phyloP scores from a whole-genome alignment of 2,329 filamentous ascomycete genomes.

The Neonectria neomacrospora region DNA sequence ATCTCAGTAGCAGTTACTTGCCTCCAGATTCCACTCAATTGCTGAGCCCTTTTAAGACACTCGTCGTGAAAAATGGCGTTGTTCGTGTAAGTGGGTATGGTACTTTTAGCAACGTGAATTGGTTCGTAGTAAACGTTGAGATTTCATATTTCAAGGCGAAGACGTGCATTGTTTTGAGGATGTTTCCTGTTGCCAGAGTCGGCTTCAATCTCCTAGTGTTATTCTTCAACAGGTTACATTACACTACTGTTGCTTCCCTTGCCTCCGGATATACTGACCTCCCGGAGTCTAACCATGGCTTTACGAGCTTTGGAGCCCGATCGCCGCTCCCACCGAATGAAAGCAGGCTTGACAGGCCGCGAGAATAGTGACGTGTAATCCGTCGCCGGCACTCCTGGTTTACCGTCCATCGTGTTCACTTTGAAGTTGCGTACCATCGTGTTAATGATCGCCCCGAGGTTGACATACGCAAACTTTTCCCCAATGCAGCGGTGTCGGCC shows the following conservation, averaged over 20 bases:
- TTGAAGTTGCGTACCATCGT: conserved; percentile 71
- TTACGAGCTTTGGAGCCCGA: neutral
- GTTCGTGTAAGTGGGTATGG: too few species aligned
- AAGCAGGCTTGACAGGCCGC: conserved; percentile 48
- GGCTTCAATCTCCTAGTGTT: neutral
- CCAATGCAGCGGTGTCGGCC: conserved; percentile 80
- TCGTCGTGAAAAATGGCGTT: too few species aligned
- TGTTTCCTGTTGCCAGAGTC: neutral
- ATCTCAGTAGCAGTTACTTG: too few species aligned
- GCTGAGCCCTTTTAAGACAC: too few species aligned
- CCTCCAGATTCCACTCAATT: too few species aligned
- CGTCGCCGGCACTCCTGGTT: conserved; percentile 67
- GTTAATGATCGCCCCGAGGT: conserved; percentile 72
- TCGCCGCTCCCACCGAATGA: conserved; percentile 50
- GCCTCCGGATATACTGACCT: too few species aligned
- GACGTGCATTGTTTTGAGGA: too few species aligned
- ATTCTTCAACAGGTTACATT: neutral
- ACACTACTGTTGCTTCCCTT: neutral
- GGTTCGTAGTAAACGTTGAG: too few species aligned
- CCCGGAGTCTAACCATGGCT: too few species aligned
- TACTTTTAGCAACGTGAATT: too few species aligned
- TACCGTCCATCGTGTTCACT: conserved; percentile 67
- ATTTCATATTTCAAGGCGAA: too few species aligned
- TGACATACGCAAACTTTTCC: conserved; percentile 80
- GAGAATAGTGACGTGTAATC: conserved; percentile 68